A percentile compares a stretch with the other conserved stretches of the same genome.
Conservation (phyloP, 73 alveolate species). For the Tetrahymena borealis region DNA sequence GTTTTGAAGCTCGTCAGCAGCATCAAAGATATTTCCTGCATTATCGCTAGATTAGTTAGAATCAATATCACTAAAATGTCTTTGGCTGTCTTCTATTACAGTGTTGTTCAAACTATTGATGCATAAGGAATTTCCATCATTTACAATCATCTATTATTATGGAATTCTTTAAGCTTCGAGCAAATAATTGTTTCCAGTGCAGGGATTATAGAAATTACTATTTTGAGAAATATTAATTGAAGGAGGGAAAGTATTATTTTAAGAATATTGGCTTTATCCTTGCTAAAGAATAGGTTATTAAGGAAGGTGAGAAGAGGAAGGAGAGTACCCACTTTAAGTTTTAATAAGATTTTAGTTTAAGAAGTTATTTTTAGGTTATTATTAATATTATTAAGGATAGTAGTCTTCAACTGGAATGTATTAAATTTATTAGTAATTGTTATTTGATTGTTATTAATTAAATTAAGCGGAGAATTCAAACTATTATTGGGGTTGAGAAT, state of each 20-base stretch:
- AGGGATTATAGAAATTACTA: too few relatives aligned
- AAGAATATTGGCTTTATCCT: too few relatives aligned
- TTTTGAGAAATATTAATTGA: too few relatives aligned
- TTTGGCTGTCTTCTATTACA: background rate
- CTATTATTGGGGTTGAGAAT: background rate
- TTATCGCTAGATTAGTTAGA: background rate
- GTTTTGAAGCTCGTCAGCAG: background rate
- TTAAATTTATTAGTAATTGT: background rate
- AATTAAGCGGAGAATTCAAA: background rate
- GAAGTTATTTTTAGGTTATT: too few relatives aligned
- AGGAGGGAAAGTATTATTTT: too few relatives aligned
- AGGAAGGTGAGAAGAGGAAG: background rate
- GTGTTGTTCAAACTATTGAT: background rate
- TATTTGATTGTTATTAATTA: background rate
- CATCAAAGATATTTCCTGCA: background rate
- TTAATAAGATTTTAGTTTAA: too few relatives aligned
- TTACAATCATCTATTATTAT: background rate
- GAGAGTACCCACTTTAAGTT: background rate
- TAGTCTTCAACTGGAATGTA: background rate
- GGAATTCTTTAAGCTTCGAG: background rate
- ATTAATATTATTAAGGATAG: background rate
- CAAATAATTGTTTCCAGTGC: too few relatives aligned
- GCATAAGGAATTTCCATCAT: background rate
- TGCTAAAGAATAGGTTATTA: too few relatives aligned
- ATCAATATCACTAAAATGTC: background rate